Base-by-base conservation (phyloP, 1,139 yeast genomes). In the Trichomonascaceae sp. region DNA sequence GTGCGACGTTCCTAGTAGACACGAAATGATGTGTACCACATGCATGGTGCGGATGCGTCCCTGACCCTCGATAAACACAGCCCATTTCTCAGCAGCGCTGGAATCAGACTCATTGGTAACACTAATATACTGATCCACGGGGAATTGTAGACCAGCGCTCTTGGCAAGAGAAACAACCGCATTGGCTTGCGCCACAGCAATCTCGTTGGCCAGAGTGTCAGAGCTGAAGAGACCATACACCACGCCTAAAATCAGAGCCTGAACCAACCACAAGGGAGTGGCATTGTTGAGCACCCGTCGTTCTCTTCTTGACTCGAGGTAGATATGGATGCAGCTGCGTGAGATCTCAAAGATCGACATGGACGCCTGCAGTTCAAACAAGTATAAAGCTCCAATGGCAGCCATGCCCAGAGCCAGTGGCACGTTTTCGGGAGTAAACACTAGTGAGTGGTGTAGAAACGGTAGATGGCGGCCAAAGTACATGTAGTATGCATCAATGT, bases 201-300 rank as follows among this genome's bases (percentile, higher is more conserved):
- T 68, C 40, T 77, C 81, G 14, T 77, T 72, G 57, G 82, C 79
- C 33, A 74, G 70, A 2, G 64, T 54, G 50, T 82, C 93, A 51
- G 79, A 79, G 50, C 79, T 74, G 54, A 85, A 82, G 58, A 84
- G 71, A 6, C 92, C 85, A 43, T 82, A 74, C 47, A 82, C 77
- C 31, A 84, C 80, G 42, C 84, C 80, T 36, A 87, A 63, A 4
- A 82, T 76, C 53, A 82, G 68, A 34, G 92, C 74, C 54, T 87
- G 97, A 34, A 84, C 80, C n/a, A 85, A 69, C 84, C 89, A 80
- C 33, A 84, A 55, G 2, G 95, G 95, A 1, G 84, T 81, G 32
- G 70, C 69, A 17, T 39, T 39, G 28, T 27, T 26, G 5, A 30
- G 30, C 17, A 28, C 28, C 14, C 70, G 63, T 35, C 67, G 61